Base-by-base conservation (phyloP, 2,329 filamentous ascomycete genomes). In the Dothidotthia symphoricarpi region DNA sequence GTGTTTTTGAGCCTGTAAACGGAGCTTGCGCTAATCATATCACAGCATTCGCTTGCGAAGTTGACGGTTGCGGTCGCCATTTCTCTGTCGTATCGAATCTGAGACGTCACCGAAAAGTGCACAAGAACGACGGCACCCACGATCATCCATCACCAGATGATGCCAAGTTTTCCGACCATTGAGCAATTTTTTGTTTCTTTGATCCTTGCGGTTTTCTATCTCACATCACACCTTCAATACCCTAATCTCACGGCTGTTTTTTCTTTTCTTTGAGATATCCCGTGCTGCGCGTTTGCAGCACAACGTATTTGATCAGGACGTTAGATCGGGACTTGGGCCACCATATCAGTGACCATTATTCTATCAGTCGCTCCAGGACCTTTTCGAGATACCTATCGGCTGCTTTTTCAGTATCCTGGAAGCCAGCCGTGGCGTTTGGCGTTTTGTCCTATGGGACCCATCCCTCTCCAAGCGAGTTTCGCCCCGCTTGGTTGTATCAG, bases 51-150 rank as follows among this genome's bases (percentile, higher is more conserved):
- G 85, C 85, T 16, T 97, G 93, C 62, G 88, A 96, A 58, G 87
- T 95, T 39, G 88, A 95, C 63, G 90, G 90, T 31, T 98, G 93
- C 63, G 91, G 91, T 26, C 84, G 93, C 56, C 88, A 95, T 61
- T 97, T 98, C 69, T 97, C 91, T 1, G 93, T 97, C 16, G 93
- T 97, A 15, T 96, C 90, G 29, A 98, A 98, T 67, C 75, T 97
- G 39, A 83, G 93, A 50, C 80, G 93, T 58, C 93, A 98, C 71
- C 86, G 88, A 64, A 97, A 97, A 72, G 91, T 97, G 31, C 93
- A 98, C 76, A 93, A 89, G 70, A 83, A 84, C 56, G 85, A 88
- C 36, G 66, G 67, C 31, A 60, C 49, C 31, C 64, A 69, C 36
- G 67, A 68, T 46, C 70, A 72, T 42, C 62, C 71, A 17, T 75